Evolutionary conservation across 352 stramenopile genomes (phyloP).

Genomic region (Pythium vanterpoolii): DNA sequence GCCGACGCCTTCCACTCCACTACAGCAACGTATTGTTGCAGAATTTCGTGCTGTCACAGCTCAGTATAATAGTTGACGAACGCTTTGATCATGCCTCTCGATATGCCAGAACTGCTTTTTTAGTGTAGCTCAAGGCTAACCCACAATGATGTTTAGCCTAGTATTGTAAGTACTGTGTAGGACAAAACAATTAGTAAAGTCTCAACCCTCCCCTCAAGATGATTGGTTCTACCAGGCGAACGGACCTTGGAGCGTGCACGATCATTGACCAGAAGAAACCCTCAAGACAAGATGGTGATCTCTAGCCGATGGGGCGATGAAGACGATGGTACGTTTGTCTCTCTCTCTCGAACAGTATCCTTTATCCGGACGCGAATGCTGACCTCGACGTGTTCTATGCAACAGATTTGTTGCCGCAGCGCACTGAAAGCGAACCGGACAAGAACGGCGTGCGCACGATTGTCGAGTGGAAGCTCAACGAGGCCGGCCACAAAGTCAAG

Average conservation of each 20-base stretch:
- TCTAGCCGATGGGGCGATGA: conserved; percentile 76
- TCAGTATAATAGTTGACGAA: too few species aligned
- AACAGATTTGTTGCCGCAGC: conserved; percentile 67
- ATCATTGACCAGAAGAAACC: conserved; percentile 5
- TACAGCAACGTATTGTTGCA: conserved; percentile 87
- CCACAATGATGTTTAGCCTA: conserved; percentile 1
- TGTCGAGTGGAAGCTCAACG: conserved; percentile 89
- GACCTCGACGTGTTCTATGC: neutral
- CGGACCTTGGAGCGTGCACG: neutral
- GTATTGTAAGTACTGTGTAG: conserved; percentile 2
- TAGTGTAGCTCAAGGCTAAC: neutral
- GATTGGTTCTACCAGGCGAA: conserved; percentile 19
- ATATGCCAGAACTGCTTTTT: too few species aligned
- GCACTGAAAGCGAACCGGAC: conserved; percentile 82
- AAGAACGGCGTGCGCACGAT: conserved; percentile 79
- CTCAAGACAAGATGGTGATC: conserved; percentile 49
- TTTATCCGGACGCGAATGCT: neutral
- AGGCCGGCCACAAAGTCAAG: conserved; percentile 87
- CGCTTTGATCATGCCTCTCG: too few species aligned
- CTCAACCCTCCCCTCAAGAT: conserved; percentile 13
- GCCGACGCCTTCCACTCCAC: conserved; percentile 81
- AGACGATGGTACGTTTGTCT: conserved; percentile 44
- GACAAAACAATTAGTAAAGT: conserved; percentile 15
- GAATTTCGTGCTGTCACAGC: conserved; percentile 53
- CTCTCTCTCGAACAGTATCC: neutral